phyloP scores from a whole-genome alignment of 2,329 filamentous ascomycete genomes.

The Biscogniauxia marginata region DNA sequence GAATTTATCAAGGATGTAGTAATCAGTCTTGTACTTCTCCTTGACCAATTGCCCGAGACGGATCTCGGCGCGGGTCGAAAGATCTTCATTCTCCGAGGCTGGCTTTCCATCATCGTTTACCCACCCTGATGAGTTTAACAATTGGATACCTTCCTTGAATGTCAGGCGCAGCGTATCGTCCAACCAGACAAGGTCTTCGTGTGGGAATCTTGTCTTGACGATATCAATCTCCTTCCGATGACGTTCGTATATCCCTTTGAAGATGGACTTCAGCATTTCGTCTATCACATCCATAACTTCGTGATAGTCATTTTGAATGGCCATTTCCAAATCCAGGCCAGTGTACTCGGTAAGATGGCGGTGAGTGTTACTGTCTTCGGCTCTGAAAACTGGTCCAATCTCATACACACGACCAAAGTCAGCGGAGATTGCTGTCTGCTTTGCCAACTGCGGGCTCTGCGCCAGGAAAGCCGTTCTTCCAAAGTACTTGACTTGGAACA shows the following conservation, averaged over 20 bases:
- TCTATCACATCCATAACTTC: conserved; percentile 81
- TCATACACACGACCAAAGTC: conserved; percentile 91
- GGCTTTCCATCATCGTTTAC: conserved; percentile 72
- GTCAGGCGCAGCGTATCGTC: conserved; percentile 80
- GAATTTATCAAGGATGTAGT: conserved; percentile 94
- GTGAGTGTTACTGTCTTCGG: conserved; percentile 94
- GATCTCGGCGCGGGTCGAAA: conserved; percentile 84
- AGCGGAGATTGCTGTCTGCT: conserved; percentile 88
- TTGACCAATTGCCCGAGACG: conserved; percentile 80
- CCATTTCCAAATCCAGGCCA: conserved; percentile 90
- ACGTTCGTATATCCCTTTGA: conserved; percentile 67
- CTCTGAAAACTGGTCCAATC: conserved; percentile 85
- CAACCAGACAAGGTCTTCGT: conserved; percentile 81
- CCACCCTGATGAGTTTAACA: conserved; percentile 78
- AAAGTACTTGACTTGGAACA: conserved; percentile 93
- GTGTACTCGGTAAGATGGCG: conserved; percentile 94
- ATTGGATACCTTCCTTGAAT: conserved; percentile 75
- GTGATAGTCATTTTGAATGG: conserved; percentile 83
- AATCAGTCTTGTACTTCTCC: conserved; percentile 84
- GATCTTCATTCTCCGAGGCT: conserved; percentile 71
- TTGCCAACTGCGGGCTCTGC: conserved; percentile 87
- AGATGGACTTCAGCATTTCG: conserved; percentile 75
- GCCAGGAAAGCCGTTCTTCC: conserved; percentile 82
- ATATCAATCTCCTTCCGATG: conserved; percentile 71
- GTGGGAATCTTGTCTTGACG: conserved; percentile 81